Evolutionary conservation across 2,329 filamentous ascomycete species (phyloP).

Genomic region (Calonectria henricotiae): DNA sequence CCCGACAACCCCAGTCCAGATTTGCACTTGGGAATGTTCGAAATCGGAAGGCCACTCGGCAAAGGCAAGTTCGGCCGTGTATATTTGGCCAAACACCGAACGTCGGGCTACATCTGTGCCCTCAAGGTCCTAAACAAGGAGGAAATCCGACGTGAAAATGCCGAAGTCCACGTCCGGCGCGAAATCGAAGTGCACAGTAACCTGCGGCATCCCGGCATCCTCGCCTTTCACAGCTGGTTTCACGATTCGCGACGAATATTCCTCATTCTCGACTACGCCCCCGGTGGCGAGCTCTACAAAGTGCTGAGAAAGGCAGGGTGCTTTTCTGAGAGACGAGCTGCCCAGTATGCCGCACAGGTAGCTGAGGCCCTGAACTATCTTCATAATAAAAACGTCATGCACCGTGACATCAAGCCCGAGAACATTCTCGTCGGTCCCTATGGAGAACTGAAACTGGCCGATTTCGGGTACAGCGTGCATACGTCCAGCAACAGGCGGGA

Average conservation of each 20-base stretch:
- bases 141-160: conserved; percentile 77
- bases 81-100: conserved; percentile 79
- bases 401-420: conserved; percentile 58
- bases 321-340: conserved; percentile 80
- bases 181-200: conserved; percentile 84
- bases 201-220: conserved; percentile 77
- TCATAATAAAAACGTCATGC: conserved; percentile 56
- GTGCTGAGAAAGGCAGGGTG: conserved; percentile 77
- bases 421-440: conserved; percentile 56
- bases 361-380: conserved; percentile 60
- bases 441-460: conserved; percentile 53
- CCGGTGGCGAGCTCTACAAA: conserved; percentile 78
- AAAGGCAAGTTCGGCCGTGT: conserved; percentile 84
- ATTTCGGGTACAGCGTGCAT: conserved; percentile 55
- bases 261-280: conserved; percentile 81
- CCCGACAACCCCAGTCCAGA: not conserved
- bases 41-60: conserved; percentile 81
- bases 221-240: conserved; percentile 80
- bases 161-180: conserved; percentile 80
- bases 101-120: conserved; percentile 79
- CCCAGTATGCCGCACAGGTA: conserved; percentile 83
- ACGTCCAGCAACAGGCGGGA: conserved; percentile 45
- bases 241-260: conserved; percentile 82
- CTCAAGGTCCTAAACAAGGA: conserved; percentile 82
- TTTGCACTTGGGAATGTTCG: conserved; percentile 75